These are phyloP conservation scores for Fusarium marasasianum DNA, from an alignment of 2,329 filamentous ascomycete genomes.

Conservation along the genomic window DNA sequence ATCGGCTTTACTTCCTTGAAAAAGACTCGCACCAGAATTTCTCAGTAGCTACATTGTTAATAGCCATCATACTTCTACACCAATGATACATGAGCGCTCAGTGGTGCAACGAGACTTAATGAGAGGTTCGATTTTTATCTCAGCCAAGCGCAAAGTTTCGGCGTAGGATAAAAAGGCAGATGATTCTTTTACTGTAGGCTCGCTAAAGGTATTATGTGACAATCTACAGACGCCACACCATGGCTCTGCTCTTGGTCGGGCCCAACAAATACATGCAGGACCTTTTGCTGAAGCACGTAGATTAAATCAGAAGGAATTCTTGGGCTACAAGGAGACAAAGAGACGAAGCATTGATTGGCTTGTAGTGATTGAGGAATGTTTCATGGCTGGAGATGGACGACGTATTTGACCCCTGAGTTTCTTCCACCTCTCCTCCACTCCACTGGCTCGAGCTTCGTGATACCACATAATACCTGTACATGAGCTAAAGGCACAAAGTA, in stretches of 20 bases:
- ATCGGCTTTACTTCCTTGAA: not conserved
- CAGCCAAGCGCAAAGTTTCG: not conserved
- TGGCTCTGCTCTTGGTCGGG: not conserved
- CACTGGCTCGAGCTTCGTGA: not conserved
- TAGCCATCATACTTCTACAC: not conserved
- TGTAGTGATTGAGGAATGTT: not conserved
- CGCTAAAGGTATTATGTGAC: not conserved
- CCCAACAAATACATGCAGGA: not conserved
- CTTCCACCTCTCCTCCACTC: not conserved
- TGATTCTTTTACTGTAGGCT: not conserved
- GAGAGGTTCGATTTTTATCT: not conserved
- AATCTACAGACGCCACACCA: not conserved
- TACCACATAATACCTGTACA: not conserved
- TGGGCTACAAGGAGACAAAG: too few relatives aligned
- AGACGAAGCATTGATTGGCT: not conserved
- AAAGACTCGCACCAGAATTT: not conserved
- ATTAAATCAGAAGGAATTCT: not conserved
- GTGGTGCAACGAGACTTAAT: not conserved
- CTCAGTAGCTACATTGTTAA: not conserved
- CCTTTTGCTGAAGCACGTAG: not conserved
- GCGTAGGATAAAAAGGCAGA: rapidly evolving
- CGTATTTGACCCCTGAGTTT: not conserved
- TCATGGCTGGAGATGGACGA: not conserved
- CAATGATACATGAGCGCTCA: not conserved
- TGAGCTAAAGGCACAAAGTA: not conserved